A percentile compares a stretch with the other conserved stretches of the same genome.
Evolutionary conservation across 345 rosid genomes (phyloP).

Genomic region (Eutrema yunnanense): DNA sequence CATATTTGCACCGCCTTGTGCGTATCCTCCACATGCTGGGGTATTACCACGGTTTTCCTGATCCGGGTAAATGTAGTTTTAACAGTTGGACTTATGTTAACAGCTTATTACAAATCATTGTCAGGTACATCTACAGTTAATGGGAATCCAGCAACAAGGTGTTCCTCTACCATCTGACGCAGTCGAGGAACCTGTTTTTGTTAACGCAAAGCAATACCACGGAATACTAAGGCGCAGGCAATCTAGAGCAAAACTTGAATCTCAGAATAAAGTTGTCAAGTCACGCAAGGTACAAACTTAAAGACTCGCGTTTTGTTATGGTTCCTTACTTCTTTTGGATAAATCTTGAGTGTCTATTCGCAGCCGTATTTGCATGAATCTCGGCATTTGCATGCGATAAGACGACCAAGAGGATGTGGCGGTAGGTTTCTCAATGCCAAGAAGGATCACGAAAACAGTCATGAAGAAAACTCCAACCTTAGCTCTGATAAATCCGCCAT

Average conservation of each 20-base stretch:
- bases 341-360: constrained; percentile 4
- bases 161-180: constrained; percentile 87
- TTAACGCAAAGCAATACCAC: constrained; percentile 96
- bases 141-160: constrained; percentile 95
- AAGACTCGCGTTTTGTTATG: neutral
- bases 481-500: constrained; percentile 40
- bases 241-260: constrained; percentile 91
- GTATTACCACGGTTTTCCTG: neutral
- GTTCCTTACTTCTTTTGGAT: neutral
- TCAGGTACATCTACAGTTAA: constrained; percentile 79
- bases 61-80: neutral
- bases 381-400: constrained; percentile 89
- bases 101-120: neutral
- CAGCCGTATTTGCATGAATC: constrained; percentile 99
- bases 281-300: constrained; percentile 55
- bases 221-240: constrained; percentile 95
- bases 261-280: constrained; percentile 63
- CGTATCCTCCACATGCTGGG: constrained; percentile 63
- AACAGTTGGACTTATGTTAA: neutral
- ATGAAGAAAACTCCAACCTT: constrained; percentile 50
- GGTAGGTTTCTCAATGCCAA: constrained; percentile 86
- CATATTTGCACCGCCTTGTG: constrained; percentile 61
- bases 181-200: constrained; percentile 97
- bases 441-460: constrained; percentile 43
- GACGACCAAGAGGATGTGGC: constrained; percentile 93